Evolutionary conservation across 2,329 filamentous ascomycete species (phyloP).

Genomic region (Penicillium hesseltinei): DNA sequence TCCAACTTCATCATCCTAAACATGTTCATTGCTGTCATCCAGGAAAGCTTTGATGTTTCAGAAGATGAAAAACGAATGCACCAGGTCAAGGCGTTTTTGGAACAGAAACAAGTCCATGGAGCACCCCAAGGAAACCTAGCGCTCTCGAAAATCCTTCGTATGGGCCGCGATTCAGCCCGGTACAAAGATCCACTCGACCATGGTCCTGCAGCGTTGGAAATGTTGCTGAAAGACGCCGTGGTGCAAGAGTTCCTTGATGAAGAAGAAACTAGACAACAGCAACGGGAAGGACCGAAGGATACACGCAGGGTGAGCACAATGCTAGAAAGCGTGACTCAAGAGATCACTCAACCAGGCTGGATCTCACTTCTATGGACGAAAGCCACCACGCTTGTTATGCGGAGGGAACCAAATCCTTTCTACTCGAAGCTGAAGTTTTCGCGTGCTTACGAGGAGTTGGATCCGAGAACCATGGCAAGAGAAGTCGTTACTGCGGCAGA

Average conservation of each 20-base stretch:
- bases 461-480: conserved; percentile 83
- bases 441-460: conserved; percentile 71
- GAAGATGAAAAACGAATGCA: conserved; percentile 97
- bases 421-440: conserved; percentile 76
- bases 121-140: conserved; percentile 66
- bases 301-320: conserved; percentile 32
- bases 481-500: conserved; percentile 84
- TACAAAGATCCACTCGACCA: conserved; percentile 83
- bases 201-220: conserved; percentile 86
- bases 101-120: conserved; percentile 78
- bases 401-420: conserved; percentile 87
- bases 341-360: conserved; percentile 55
- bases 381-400: conserved; percentile 55
- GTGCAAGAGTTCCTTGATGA: conserved; percentile 94
- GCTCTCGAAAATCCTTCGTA: conserved; percentile 59
- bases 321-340: conserved; percentile 34
- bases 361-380: conserved; percentile 63
- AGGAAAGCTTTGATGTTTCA: conserved; percentile 98
- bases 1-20: conserved; percentile 95
- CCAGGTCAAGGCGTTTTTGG: conserved; percentile 91
- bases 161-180: conserved; percentile 60
- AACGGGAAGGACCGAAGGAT: conserved; percentile 18
- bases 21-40: conserved; percentile 99
- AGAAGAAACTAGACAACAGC: conserved; percentile 39
- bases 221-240: conserved; percentile 94